These are phyloP conservation scores for Venturia aucupariae DNA, from an alignment of 2,329 filamentous ascomycete genomes.

Conservation along the genomic window DNA sequence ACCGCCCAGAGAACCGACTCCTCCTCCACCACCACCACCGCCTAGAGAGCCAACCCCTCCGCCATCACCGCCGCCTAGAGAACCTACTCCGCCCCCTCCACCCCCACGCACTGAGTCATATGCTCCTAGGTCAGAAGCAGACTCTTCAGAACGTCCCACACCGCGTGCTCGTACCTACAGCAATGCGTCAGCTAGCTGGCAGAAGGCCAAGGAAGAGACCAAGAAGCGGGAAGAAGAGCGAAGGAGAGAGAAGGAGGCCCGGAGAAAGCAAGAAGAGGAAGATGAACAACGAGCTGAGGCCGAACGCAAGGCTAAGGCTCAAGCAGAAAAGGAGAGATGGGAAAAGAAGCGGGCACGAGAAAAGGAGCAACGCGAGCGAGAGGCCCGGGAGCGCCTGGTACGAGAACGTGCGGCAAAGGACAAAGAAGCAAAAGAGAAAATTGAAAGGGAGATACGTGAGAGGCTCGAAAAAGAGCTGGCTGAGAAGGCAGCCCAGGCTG, in stretches of 20 bases:
- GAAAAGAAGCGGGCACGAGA: slow-evolving; percentile 14
- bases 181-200: slow-evolving; percentile 14
- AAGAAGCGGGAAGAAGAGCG: slow-evolving; percentile 14
- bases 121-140: slow-evolving; percentile 11
- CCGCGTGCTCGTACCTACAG: slow-evolving; percentile 9
- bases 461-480: slow-evolving; percentile 15
- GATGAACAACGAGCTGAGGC: slow-evolving; percentile 12
- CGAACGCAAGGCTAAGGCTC: slow-evolving; percentile 14
- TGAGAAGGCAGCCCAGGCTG: too few species aligned
- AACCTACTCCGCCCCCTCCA: slow-evolving; percentile 10
- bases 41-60: slow-evolving; percentile 10
- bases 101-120: slow-evolving; percentile 13
- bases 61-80: neutral
- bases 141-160: slow-evolving; percentile 9
- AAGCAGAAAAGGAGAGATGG: slow-evolving; percentile 16
- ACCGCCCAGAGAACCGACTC: slow-evolving; percentile 3
- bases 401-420: slow-evolving; percentile 14
- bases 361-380: slow-evolving; percentile 16
- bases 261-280: slow-evolving; percentile 14
- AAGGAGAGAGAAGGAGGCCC: neutral
- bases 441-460: slow-evolving; percentile 12
- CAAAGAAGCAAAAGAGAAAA: slow-evolving; percentile 16
- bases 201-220: slow-evolving; percentile 16
- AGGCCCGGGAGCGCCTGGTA: slow-evolving; percentile 12
- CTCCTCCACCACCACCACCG: slow-evolving; percentile 10